Evolutionary conservation across 306 rosid genomes (phyloP).

Genomic region (Amphicarpaea edgeworthii): DNA sequence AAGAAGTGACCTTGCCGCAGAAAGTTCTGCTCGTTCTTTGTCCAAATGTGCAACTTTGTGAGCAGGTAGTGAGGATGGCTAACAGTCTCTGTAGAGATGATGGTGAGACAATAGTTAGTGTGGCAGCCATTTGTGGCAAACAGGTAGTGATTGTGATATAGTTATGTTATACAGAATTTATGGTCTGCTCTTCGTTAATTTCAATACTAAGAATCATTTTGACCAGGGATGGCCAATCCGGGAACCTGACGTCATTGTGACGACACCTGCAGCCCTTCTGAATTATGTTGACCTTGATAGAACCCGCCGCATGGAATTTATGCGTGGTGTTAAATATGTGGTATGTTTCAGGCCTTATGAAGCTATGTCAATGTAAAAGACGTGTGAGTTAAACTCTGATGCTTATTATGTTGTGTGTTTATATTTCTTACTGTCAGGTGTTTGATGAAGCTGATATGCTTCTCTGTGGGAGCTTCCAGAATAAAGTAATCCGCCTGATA

Average conservation of each 20-base stretch:
- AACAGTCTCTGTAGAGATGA: conserved; percentile 69
- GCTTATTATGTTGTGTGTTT: conserved; percentile 23
- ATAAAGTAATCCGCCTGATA: conserved; percentile 89
- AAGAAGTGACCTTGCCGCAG: conserved; percentile 41
- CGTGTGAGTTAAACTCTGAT: background rate
- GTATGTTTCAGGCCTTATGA: conserved; percentile 54
- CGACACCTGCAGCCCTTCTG: conserved; percentile 95
- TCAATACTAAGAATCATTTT: conserved; percentile 34
- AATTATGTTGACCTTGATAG: conserved; percentile 76
- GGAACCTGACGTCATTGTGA: conserved; percentile 83
- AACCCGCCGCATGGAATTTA: conserved; percentile 62
- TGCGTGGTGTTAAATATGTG: conserved; percentile 85
- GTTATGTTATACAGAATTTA: conserved; percentile 19
- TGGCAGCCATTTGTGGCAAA: conserved; percentile 81
- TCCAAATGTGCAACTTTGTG: conserved; percentile 90
- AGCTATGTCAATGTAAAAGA: conserved; percentile 4
- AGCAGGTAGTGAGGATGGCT: conserved; percentile 92
- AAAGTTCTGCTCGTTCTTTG: conserved; percentile 79
- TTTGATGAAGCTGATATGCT: conserved; percentile 99
- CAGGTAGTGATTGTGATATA: conserved; percentile 62
- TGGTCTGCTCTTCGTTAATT: conserved; percentile 28
- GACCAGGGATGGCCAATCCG: conserved; percentile 88
- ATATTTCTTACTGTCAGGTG: conserved; percentile 61
- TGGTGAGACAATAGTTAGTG: conserved; percentile 71
- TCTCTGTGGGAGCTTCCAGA: conserved; percentile 91